Evolutionary conservation across 2,329 filamentous ascomycete species (phyloP), one percentile per base, ranked within the genome.

Genomic region (Fusarium coicis): DNA sequence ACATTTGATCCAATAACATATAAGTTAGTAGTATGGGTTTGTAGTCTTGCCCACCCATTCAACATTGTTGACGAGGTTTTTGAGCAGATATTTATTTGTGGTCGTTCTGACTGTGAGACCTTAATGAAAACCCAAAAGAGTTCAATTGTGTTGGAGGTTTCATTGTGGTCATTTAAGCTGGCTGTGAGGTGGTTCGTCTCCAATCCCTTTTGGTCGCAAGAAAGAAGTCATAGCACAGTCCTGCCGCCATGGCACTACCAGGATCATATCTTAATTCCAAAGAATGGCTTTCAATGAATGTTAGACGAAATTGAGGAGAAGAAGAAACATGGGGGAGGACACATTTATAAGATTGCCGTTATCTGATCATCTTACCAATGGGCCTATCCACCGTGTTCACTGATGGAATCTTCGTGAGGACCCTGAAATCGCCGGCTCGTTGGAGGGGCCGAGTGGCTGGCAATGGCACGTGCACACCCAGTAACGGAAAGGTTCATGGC

Each of bases 321-420:
- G 37, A 32, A 32, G 30, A 18, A 46, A 39, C 11, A 34, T 18
- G 23, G 26, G 21, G 21, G 32, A 58, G 26, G 30, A 23, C 11
- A 16, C 37, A 34, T n/a, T 30, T 50, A 23, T 39, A 15, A 34
- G 21, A 18, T 43, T 43, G 15, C 26, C 53, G 30, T 72, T 74
- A 74, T 74, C 72, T 74, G 72, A 74, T 74, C 63, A 68, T 74
- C 72, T 74, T 74, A 74, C 74, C 69, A 67, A 59, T 61, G 18
- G 28, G 28, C 37, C n/a, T 19, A 44, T 47, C 30, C 26, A 42
- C 26, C 44, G 23, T 43, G 23, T 62, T 39, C 42, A 60, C 46
- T 53, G 55, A 52, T 56, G 26, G 28, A 60, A 44, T 58, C 52
- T 37, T 62, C 30, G 34, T 36, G 37, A 23, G 63, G 66, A 73